Evolutionary conservation across 768 basidiomycete genomes (phyloP), one percentile per base, ranked within the genome.

Genomic region (Boletus eberwhitei): DNA sequence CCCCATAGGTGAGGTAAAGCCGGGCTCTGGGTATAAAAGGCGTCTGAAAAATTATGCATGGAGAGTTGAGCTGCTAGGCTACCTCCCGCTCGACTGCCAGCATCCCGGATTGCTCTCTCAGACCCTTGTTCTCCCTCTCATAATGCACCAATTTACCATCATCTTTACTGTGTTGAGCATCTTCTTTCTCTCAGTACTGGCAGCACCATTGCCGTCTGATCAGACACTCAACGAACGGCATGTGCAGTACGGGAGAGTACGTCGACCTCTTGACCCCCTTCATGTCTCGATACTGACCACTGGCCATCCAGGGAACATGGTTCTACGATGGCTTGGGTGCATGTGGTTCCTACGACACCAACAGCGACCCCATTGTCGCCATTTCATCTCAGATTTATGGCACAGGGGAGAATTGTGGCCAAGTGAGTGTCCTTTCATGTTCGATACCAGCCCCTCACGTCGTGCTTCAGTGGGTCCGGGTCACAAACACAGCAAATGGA

Each of bases 321-420:
- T 90, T 80, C 66, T 57, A 83, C 55, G 78, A 77, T 50, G 82
- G 71, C 32, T 62, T 75, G 24, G 88, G 86, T 41, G 86, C 87
- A 68, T 90, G 88, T 64, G 87, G 87, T 26, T 60, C 76, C 37
- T 50, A 41, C 48, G 79, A 87, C 65, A 67, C 45, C 35, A 66
- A 79, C 64, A 77, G 60, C 48, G 79, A 84, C 60, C 65, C 72
- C 58, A 82, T 90, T 54, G 77, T 89, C 43, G 88, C 88, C 14
- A 78, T 90, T 59, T 75, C 83, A 16, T 70, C 77, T 26, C 37
- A 63, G 2, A 79, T 82, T 24, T 90, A 84, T 63, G 76, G 77
- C 57, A 60, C 64, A 13, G 86, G 83, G 38, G 68, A 56, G 12
- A 79, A 84, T 71, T 90, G 87, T 68, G 75, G 75, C 57, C 80